Evolutionary conservation across 179 eudicot species (phyloP), one percentile per base, ranked within the genome.

Genomic region (Amaranthus tricolor): DNA sequence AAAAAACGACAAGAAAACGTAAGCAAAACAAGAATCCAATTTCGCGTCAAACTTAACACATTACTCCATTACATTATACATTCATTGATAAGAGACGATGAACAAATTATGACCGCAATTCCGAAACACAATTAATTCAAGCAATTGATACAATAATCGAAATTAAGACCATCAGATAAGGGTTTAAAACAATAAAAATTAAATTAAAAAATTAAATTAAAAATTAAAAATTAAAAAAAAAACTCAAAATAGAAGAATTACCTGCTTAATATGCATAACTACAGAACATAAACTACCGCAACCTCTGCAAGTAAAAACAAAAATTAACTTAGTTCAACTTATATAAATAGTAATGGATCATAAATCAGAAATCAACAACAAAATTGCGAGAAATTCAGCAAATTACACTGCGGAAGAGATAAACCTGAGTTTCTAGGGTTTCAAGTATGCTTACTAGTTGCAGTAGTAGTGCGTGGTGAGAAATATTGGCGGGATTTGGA

Each of bases 261-360:
- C 83, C 86, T 83, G 83, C 52, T 74, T 77, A 60, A 83, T 83
- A 68, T 83, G 80, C 86, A 83, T 83, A 73, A 77, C 80, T 75
- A 57, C 64, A 60, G 61, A 21, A 3, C 15, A 62, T 0, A 71
- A 31, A 47, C 62, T 17, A 14, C 56, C 58, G 21, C 58, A 19
- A 67, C 59, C 21, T 73, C 79, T 76, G 83, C 76, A 79, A 76
- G 20, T 49, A 17, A 75, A 47, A 62, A 62, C 56, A 6, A 70
- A 76, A 61, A 48, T 53, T 31, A 13, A 17, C 51, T 20, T 19
- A 47, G 53, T 5, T 19, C 40, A 21, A n/a, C 17, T 44, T n/a
- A 66, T 11, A 2, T 9, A 45, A 9, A 44, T 45, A 45, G 10
- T 4, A 44, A 6, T 16, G 24, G 50, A 51, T 60, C n/a, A 53